These are phyloP conservation scores for Brettanomyces sp. DNA, from an alignment of 805 yeast genomes.

Conservation along the genomic window DNA sequence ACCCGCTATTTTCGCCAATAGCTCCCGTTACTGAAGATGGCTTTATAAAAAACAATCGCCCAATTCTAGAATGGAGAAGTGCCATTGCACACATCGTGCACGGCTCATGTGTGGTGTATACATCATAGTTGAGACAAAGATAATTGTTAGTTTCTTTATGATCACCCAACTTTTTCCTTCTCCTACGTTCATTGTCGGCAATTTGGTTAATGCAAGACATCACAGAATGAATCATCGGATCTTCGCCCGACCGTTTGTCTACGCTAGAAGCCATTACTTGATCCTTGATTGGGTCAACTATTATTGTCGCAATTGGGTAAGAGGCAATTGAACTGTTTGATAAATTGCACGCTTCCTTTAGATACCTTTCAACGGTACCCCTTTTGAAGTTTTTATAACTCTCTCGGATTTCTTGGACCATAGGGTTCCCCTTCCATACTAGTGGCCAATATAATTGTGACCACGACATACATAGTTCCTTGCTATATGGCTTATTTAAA, in stretches of 20 bases:
- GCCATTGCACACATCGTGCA: slow-evolving; percentile 98
- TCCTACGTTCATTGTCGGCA: slow-evolving; percentile 42
- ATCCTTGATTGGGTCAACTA: slow-evolving; percentile 48
- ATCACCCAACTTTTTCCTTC: slow-evolving; percentile 20
- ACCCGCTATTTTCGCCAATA: slow-evolving; percentile 46
- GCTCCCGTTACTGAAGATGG: slow-evolving; percentile 45
- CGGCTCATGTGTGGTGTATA: slow-evolving; percentile 90
- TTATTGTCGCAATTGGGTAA: slow-evolving; percentile 46
- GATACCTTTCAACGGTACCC: slow-evolving; percentile 27
- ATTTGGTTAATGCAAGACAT: slow-evolving; percentile 62
- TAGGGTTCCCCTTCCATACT: slow-evolving; percentile 89
- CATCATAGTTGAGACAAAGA: slow-evolving; percentile 66
- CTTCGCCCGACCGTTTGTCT: slow-evolving; percentile 31
- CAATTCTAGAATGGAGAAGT: slow-evolving; percentile 77
- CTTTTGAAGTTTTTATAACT: slow-evolving; percentile 31
- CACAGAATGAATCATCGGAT: slow-evolving; percentile 64
- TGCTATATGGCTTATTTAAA: slow-evolving; percentile 53
- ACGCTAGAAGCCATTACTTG: slow-evolving; percentile 28
- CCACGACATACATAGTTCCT: slow-evolving; percentile 62
- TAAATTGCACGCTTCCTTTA: slow-evolving; percentile 19
- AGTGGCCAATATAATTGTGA: slow-evolving; percentile 71
- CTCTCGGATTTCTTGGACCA: slow-evolving; percentile 57
- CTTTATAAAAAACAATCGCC: slow-evolving; percentile 52
- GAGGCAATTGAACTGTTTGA: slow-evolving; percentile 12
- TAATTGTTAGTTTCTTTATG: slow-evolving; percentile 30